Evolutionary conservation across 2,329 filamentous ascomycete genomes (phyloP).

Genomic region (Monilinia fructigena): DNA sequence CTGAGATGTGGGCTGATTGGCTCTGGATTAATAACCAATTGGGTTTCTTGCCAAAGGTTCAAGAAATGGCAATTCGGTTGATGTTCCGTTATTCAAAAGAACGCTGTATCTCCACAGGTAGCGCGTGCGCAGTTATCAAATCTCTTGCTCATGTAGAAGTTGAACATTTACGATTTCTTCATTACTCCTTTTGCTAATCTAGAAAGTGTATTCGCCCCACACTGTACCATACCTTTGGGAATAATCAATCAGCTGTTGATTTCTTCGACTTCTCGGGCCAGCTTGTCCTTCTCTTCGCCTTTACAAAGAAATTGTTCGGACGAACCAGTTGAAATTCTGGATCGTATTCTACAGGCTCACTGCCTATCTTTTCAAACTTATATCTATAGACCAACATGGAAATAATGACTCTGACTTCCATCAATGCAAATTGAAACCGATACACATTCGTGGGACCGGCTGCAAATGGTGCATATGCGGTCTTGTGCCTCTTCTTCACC

Average conservation of each 20-base stretch:
- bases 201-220: background rate
- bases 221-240: background rate
- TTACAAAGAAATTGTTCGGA: conserved; percentile 42
- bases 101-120: too few species aligned
- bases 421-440: conserved; percentile 45
- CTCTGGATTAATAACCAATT: too few species aligned
- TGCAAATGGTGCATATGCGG: conserved; percentile 43
- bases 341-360: conserved; percentile 43
- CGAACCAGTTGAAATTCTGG: conserved; percentile 44
- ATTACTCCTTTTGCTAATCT: background rate
- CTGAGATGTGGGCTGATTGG: too few species aligned
- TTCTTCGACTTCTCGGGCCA: conserved; percentile 28
- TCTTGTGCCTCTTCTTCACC: conserved; percentile 26
- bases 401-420: conserved; percentile 44
- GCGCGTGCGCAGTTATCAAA: too few species aligned
- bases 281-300: conserved; percentile 29
- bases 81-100: too few species aligned
- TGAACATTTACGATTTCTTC: too few species aligned
- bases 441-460: conserved; percentile 42
- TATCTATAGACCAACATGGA: conserved; percentile 43
- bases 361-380: conserved; percentile 40
- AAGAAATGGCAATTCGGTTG: too few species aligned
- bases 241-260: background rate
- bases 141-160: too few species aligned
- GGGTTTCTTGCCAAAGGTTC: too few species aligned